Percentiles rank a stretch among this genome's conserved stretches.
These are phyloP conservation scores for Aspergillus sclerotiicarbonarius DNA, from an alignment of 495 filamentous ascomycete species.

Conservation along the genomic window DNA sequence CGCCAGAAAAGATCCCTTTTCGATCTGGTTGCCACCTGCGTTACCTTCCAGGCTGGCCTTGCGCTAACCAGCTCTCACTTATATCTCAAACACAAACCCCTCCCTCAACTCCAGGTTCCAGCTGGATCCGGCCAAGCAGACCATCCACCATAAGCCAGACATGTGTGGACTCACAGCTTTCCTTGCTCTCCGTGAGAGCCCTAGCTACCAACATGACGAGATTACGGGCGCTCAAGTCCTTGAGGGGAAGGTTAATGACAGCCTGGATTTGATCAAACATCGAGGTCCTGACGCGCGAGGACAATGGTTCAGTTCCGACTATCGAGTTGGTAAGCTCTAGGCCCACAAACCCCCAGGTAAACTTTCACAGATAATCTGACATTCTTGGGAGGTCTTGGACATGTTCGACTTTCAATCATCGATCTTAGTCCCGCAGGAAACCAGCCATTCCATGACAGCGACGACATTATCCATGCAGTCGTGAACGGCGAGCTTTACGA, in stretches of 20 bases:
- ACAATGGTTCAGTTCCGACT: conserved; percentile 44
- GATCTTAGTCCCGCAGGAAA: conserved; percentile 44
- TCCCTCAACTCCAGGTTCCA: background rate
- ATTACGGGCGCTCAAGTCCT: background rate
- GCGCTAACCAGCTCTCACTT: background rate
- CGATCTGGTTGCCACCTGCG: background rate
- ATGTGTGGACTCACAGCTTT: conserved; percentile 15
- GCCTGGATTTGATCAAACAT: conserved; percentile 41
- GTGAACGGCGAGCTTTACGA: conserved; percentile 59
- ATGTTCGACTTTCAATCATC: conserved; percentile 50
- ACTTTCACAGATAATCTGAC: background rate
- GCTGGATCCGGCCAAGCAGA: background rate
- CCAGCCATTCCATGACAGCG: conserved; percentile 47
- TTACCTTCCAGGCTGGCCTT: background rate
- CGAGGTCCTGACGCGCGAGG: conserved; percentile 48
- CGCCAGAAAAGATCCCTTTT: background rate
- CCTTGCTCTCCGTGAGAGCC: conserved; percentile 4
- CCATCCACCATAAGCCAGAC: background rate
- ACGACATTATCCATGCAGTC: conserved; percentile 44
- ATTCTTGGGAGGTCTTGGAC: conserved; percentile 31
- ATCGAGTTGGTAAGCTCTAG: conserved; percentile 32
- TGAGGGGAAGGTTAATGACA: conserved; percentile 13
- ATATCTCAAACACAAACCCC: background rate
- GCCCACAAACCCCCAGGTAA: too few relatives aligned
- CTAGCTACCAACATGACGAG: background rate